Evolutionary conservation across 805 yeast species (phyloP).

Genomic region (Crinitomyces ghanaensis): DNA sequence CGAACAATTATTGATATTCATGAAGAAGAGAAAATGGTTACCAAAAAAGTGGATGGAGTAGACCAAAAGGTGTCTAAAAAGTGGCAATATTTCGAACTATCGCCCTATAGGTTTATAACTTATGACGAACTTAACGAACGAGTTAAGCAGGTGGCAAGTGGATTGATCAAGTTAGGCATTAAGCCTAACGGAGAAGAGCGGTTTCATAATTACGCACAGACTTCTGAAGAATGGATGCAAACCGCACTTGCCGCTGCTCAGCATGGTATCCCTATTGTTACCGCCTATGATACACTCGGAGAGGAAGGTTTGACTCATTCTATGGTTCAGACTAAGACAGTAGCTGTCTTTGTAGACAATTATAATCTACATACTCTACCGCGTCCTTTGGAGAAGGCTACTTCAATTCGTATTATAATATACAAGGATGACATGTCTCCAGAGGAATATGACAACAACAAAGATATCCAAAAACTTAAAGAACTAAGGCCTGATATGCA

Average conservation of each 20-base stretch:
- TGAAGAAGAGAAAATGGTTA: slow-evolving; percentile 61
- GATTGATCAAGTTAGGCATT: slow-evolving; percentile 64
- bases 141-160: slow-evolving; percentile 54
- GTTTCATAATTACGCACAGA: slow-evolving; percentile 77
- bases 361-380: slow-evolving; percentile 53
- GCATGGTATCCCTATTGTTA: slow-evolving; percentile 76
- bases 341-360: slow-evolving; percentile 77
- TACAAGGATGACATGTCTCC: slow-evolving; percentile 52
- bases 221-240: slow-evolving; percentile 87
- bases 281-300: slow-evolving; percentile 94
- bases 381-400: slow-evolving; percentile 58
- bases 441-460: slow-evolving; percentile 48
- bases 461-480: slow-evolving; percentile 39
- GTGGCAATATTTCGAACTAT: slow-evolving; percentile 77
- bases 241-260: slow-evolving; percentile 66
- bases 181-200: slow-evolving; percentile 46
- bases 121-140: slow-evolving; percentile 44
- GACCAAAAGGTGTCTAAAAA: slow-evolving; percentile 62
- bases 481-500: slow-evolving; percentile 67
- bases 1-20: slow-evolving; percentile 67
- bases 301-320: slow-evolving; percentile 75
- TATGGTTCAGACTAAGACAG: slow-evolving; percentile 66
- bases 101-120: slow-evolving; percentile 56
- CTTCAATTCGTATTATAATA: slow-evolving; percentile 53
- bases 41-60: slow-evolving; percentile 70